These are phyloP conservation scores for Carex cristatella DNA, from an alignment of 176 grass and related monocot species.

Conservation along the genomic window DNA sequence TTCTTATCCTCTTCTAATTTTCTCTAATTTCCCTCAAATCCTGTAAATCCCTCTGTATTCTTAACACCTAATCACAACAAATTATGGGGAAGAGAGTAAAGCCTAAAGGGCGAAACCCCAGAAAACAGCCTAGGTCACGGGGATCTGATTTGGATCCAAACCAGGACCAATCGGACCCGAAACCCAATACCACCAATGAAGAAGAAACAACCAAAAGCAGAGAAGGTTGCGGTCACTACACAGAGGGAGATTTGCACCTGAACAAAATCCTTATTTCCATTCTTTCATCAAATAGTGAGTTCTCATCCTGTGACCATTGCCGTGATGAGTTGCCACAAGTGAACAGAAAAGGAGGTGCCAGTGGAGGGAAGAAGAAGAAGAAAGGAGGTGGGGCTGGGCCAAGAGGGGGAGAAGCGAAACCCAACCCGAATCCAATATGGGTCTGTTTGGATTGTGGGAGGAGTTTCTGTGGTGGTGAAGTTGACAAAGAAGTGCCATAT, in stretches of 20 bases:
- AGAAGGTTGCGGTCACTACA: conserved; percentile 64
- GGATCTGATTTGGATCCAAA: conserved; percentile 12
- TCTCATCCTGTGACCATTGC: conserved; percentile 63
- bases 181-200: neutral
- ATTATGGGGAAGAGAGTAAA: conserved; percentile 24
- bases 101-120: conserved; percentile 12
- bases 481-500: conserved; percentile 54
- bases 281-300: conserved; percentile 40
- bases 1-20: neutral
- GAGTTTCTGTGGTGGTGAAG: conserved; percentile 70
- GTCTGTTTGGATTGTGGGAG: conserved; percentile 75
- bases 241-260: conserved; percentile 25
- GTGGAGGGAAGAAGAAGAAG: conserved; percentile 62
- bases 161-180: neutral
- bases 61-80: neutral
- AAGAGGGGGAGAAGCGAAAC: conserved; percentile 10
- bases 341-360: conserved; percentile 35
- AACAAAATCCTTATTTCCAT: conserved; percentile 56
- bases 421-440: conserved; percentile 48
- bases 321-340: conserved; percentile 47
- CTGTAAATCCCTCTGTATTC: neutral
- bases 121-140: neutral
- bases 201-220: conserved; percentile 27
- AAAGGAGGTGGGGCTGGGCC: conserved; percentile 33
- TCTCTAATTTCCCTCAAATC: neutral